A percentile compares a stretch with the other conserved stretches of the same genome.
These are phyloP conservation scores for Myxozyma neglecta DNA, from an alignment of 805 yeast genomes.

Conservation along the genomic window DNA sequence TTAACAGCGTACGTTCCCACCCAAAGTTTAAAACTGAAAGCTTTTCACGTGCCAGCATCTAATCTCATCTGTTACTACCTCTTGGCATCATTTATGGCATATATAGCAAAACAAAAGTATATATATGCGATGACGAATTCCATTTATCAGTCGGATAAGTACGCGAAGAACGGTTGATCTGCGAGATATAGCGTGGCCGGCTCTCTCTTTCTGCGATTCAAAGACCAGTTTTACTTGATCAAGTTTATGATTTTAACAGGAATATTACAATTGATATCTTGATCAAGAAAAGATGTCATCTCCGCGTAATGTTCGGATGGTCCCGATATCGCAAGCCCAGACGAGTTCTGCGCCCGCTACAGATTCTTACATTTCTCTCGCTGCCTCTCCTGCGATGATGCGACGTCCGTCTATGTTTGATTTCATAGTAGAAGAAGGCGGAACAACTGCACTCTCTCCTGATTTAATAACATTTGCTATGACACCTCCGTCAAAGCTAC, in stretches of 20 bases:
- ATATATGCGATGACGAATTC: constrained; percentile 6
- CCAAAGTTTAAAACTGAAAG: too few species aligned
- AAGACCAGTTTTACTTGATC: background rate
- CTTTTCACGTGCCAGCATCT: background rate
- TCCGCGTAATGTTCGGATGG: constrained; percentile 6
- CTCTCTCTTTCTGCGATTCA: background rate
- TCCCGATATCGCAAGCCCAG: background rate
- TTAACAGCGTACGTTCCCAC: too few species aligned
- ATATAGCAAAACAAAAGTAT: background rate
- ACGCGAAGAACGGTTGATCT: background rate
- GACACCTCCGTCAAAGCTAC: constrained; percentile 28
- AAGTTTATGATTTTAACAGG: background rate
- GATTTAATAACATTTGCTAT: constrained; percentile 30
- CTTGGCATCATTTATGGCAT: background rate
- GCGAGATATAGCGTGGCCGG: background rate
- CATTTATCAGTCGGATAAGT: too few species aligned
- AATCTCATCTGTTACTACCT: background rate
- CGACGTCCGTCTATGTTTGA: constrained; percentile 29
- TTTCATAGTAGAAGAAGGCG: constrained; percentile 25
- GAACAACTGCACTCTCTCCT: constrained; percentile 19
- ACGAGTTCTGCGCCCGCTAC: background rate
- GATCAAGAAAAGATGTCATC: constrained; percentile 7
- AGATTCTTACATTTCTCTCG: constrained; percentile 21
- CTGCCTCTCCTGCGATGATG: constrained; percentile 26
- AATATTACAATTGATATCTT: background rate